Percentiles rank a stretch among this genome's conserved stretches.
These are phyloP conservation scores for Pseudopediastrum boryanum DNA, from an alignment of 139 green algal species.

Conservation along the genomic window DNA sequence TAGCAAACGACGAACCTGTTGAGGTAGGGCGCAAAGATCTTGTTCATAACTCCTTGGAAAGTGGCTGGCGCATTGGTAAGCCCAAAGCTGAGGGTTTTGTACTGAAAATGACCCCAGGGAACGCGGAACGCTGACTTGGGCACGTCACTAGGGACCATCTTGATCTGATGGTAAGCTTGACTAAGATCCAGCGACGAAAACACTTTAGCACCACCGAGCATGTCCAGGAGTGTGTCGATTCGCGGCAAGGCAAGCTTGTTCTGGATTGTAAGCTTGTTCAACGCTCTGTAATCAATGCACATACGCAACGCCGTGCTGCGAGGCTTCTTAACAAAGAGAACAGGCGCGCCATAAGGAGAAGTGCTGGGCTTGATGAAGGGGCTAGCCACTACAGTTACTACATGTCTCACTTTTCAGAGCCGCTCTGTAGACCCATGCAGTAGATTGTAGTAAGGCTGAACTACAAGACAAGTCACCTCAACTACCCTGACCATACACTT, in stretches of 20 bases:
- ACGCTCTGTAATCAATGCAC: constrained; percentile 56
- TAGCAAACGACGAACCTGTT: constrained; percentile 63
- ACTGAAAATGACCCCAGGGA: constrained; percentile 52
- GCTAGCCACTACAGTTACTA: too few relatives aligned
- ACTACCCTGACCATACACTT: too few relatives aligned
- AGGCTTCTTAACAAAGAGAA: constrained; percentile 64
- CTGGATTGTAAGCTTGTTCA: constrained; percentile 59
- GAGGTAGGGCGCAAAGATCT: constrained; percentile 31
- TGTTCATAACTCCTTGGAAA: constrained; percentile 58
- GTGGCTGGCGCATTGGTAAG: constrained; percentile 58
- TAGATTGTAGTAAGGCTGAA: too few relatives aligned
- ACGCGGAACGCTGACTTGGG: constrained; percentile 45
- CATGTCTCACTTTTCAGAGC: too few relatives aligned
- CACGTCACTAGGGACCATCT: constrained; percentile 32
- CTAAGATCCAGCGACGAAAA: constrained; percentile 48
- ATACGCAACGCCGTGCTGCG: constrained; percentile 40
- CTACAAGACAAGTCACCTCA: too few relatives aligned
- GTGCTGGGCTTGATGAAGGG: too few relatives aligned
- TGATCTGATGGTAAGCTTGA: constrained; percentile 48
- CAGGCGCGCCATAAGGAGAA: constrained; percentile 54
- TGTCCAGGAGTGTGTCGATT: constrained; percentile 50
- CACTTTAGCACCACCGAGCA: constrained; percentile 7
- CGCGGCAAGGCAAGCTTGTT: constrained; percentile 59
- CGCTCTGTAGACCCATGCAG: too few relatives aligned
- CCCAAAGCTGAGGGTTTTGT: constrained; percentile 49